A percentile compares a stretch with the other conserved stretches of the same genome.
phyloP scores from a whole-genome alignment of 2,329 filamentous ascomycete genomes.

The Cercospora brassicicola region DNA sequence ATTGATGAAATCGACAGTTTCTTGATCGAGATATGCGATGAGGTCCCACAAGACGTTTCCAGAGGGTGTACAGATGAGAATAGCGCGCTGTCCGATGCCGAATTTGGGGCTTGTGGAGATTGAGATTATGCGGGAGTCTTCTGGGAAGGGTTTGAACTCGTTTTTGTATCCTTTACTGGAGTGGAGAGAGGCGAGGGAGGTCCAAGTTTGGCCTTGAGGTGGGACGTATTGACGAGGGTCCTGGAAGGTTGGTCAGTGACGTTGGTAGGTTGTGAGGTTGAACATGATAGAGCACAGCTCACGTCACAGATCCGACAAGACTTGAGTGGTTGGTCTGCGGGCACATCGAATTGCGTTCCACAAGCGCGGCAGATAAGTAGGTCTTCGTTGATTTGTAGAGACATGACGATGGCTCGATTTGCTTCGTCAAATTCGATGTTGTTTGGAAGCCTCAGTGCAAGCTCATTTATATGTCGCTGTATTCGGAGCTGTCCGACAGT shows the following conservation, averaged over 20 bases:
- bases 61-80: conserved; percentile 63
- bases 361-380: conserved; percentile 66
- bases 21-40: conserved; percentile 66
- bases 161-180: conserved; percentile 52
- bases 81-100: conserved; percentile 72
- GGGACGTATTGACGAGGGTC: conserved; percentile 69
- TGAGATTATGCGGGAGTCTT: conserved; percentile 49
- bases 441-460: not conserved
- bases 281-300: conserved; percentile 29
- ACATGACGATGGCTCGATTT: not conserved
- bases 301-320: conserved; percentile 73
- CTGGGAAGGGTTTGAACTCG: conserved; percentile 51
- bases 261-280: not conserved
- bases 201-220: conserved; percentile 64
- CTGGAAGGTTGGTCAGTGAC: conserved; percentile 21
- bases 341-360: conserved; percentile 66
- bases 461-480: not conserved
- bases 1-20: conserved; percentile 61
- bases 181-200: conserved; percentile 51
- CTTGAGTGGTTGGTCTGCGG: conserved; percentile 51
- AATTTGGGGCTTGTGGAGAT: conserved; percentile 53
- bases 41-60: conserved; percentile 83
- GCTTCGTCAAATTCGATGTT: not conserved
- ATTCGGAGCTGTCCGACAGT: not conserved
- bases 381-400: conserved; percentile 32